Base-by-base conservation (phyloP, 805 yeast species). In the Pichia nakasei region DNA sequence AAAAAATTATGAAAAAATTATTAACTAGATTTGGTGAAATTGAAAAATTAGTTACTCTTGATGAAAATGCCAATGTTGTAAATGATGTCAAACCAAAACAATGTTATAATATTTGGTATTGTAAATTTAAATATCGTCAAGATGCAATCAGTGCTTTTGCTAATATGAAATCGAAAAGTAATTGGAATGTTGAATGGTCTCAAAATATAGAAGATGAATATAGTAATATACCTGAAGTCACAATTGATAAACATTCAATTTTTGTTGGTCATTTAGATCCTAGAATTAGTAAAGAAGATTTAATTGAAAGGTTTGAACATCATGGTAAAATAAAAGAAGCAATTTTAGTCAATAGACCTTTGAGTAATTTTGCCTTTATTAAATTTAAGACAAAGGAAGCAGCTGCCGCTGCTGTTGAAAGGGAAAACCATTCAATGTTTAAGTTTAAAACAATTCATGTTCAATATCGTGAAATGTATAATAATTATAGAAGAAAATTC, bases 91-190 rank as follows among this genome's bases (percentile, higher is more conserved):
- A 47, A 22, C 40, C 41, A 8, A 48, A 50, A 22, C 4, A 8
- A 7, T 42, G 47, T 2, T 54, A 52, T 37, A 50, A 45, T 5
- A 52, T 44, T 22, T 87, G 94, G 95, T 85, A 80, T 57, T 75
- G 80, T 49, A 82, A 83, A 56, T 86, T 79, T 65, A 83, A 79
- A 2, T 85, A 74, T 59, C 75, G 96, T 38, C 94, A 85, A 58
- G 95, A 87, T 60, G 95, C 96, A 12, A 84, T 85, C 37, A 72
- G 84, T 55, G 94, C 95, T 0, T 86, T 76, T 66, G 88, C 93
- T 3, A 75, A 72, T 52, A 66, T 82, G 48, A 73, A 82, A 51
- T 69, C 72, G 13, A 73, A 72, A 38, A 64, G 69, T 8, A 61
- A 64, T n/a, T 78, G 78, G 72, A 65, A 65, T 37, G 83, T 82